Evolutionary conservation across 192 early-diverging fungal genomes (phyloP), one percentile per base, ranked within the genome.

Genomic region (Linnemannia zychae): DNA sequence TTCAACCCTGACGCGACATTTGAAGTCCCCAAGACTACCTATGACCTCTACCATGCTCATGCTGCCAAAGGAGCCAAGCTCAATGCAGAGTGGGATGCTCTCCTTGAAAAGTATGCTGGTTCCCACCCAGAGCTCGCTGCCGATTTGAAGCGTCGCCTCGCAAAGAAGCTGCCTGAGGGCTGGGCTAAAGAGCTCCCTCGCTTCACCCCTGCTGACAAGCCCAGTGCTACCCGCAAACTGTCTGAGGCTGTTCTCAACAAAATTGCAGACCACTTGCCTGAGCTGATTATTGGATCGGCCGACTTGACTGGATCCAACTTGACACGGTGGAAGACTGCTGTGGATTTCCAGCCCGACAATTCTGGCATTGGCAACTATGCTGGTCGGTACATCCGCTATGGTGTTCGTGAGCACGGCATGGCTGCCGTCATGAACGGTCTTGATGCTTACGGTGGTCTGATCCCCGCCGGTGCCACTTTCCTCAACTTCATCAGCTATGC

Each of bases 381-480:
- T 70, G 98, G 98, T 28, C 94, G 97, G 22, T 98, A 98, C 86
- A 81, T 99, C 83, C 95, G 97, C 68, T 99, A 94, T 82, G 98
- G 98, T 89, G 98, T 99, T 73, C 96, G 98, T 87, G 98, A 99
- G 88, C 98, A 99, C 82, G 98, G 94, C 67, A 99, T 99, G 98
- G 93, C 95, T 9, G 96, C 95, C 24, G 94, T 95, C 82, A 94
- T 94, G 91, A 99, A 99, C 90, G 98, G 98, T 67, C 88, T 98
- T 66, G 83, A 91, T 50, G 95, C 96, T 50, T 98, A 98, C 70
- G 97, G 97, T 72, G 96, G 88, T 47, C 81, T 93, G 34, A 96
- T 98, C 87, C 97, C 98, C 48, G 98, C 94, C 71, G 94, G 93
- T 66, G 94, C 93, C 75, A 95, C 94, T 20, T 99, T 99, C 94